Evolutionary conservation across 2,329 filamentous ascomycete species (phyloP).

Genomic region (Venturia carpophila): DNA sequence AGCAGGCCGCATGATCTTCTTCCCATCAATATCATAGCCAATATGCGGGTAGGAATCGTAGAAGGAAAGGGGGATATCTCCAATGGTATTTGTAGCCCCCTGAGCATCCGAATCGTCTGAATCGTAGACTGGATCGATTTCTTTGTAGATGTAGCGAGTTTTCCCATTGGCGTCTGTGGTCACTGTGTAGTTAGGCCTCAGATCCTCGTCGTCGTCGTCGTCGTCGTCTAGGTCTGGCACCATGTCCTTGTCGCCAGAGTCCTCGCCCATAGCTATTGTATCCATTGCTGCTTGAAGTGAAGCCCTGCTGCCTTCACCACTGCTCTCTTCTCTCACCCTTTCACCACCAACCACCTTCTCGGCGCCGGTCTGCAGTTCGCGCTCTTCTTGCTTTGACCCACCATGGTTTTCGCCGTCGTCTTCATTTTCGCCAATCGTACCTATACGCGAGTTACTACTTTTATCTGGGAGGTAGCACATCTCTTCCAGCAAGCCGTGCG

Average conservation of each 20-base stretch:
- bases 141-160: conserved; percentile 81
- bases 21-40: conserved; percentile 97
- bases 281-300: conserved; percentile 11
- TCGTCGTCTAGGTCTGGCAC: conserved; percentile 24
- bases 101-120: conserved; percentile 87
- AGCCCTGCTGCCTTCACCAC: not conserved
- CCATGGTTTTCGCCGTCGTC: not conserved
- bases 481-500: too few species aligned
- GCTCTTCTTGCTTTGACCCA: conserved; percentile 18
- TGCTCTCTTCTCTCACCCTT: not conserved
- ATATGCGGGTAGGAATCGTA: conserved; percentile 98
- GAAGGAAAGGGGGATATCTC: conserved; percentile 85
- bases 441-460: not conserved
- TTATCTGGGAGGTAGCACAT: not conserved
- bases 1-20: conserved; percentile 92
- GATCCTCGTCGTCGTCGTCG: conserved; percentile 26
- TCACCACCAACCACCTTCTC: conserved; percentile 24
- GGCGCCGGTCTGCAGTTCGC: conserved; percentile 28
- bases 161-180: conserved; percentile 84
- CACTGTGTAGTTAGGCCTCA: conserved; percentile 48
- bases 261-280: not conserved
- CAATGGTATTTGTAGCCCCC: conserved; percentile 80
- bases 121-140: conserved; percentile 91
- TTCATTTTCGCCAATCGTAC: not conserved
- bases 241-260: conserved; percentile 10